Percentiles rank a stretch among this genome's conserved stretches.
phyloP scores from a whole-genome alignment of 352 stramenopile species.

The Lagenidium giganteum region DNA sequence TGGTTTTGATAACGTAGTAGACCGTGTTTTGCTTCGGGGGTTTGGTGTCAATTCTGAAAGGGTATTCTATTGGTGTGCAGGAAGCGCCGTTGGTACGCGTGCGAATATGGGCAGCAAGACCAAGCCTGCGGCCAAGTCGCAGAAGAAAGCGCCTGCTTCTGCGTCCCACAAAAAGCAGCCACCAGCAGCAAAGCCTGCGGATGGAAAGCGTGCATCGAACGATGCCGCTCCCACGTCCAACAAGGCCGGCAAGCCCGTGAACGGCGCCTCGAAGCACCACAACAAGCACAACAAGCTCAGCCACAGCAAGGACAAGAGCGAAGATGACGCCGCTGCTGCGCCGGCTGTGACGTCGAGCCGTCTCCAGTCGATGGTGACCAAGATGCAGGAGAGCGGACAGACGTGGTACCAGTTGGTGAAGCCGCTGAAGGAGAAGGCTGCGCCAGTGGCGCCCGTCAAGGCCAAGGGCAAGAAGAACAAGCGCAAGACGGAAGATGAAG shows the following conservation, averaged over 20 bases:
- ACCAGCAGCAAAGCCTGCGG: conserved; percentile 1
- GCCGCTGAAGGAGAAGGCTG: conserved; percentile 12
- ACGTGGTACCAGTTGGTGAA: conserved; percentile 22
- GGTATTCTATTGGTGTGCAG: too few species aligned
- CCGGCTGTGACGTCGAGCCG: conserved; percentile 10
- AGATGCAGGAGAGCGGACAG: conserved; percentile 19
- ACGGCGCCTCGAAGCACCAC: not conserved
- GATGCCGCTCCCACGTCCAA: not conserved
- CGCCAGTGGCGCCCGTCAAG: not conserved
- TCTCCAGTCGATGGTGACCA: conserved; percentile 15
- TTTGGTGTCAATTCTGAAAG: too few species aligned
- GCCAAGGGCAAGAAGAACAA: conserved; percentile 25
- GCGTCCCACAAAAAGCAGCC: too few species aligned
- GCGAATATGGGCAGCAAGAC: too few species aligned
- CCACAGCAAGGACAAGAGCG: not conserved
- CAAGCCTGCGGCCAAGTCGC: not conserved
- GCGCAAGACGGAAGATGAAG: conserved; percentile 8
- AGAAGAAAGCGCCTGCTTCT: not conserved
- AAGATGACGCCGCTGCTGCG: not conserved
- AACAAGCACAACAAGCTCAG: not conserved
- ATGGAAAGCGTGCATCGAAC: not conserved
- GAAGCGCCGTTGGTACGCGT: too few species aligned
- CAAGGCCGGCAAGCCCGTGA: not conserved
- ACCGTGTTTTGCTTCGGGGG: too few species aligned
- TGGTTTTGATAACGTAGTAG: too few species aligned